phyloP scores from a whole-genome alignment of 2,329 filamentous ascomycete genomes.

The Ilyonectria sp. region DNA sequence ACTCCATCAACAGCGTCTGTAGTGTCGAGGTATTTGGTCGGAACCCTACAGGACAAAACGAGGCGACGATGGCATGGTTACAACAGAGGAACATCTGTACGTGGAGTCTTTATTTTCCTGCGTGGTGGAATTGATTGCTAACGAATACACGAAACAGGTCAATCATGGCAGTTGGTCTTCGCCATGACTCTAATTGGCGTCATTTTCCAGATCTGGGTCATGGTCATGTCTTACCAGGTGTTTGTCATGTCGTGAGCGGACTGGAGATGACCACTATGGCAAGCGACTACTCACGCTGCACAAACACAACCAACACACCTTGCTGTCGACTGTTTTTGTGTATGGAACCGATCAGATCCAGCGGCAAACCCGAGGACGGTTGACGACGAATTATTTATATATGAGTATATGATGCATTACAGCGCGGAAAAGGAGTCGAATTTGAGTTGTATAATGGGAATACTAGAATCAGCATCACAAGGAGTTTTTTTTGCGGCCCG shows the following conservation, averaged over 20 bases:
- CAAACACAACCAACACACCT: not conserved
- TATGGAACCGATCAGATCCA: not conserved
- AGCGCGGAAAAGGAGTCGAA: constrained; percentile 23
- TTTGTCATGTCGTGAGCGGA: constrained; percentile 63
- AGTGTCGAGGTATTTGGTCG: constrained; percentile 69
- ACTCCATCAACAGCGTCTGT: constrained; percentile 73
- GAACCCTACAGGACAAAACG: constrained; percentile 65
- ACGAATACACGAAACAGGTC: constrained; percentile 57
- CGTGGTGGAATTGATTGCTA: constrained; percentile 24
- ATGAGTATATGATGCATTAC: constrained; percentile 21
- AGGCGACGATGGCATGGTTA: constrained; percentile 74
- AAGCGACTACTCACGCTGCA: not conserved
- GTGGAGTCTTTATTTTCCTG: constrained; percentile 46
- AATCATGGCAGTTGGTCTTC: constrained; percentile 77
- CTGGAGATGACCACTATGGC: not conserved
- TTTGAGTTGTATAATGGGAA: constrained; percentile 18
- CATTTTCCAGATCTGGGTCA: constrained; percentile 77
- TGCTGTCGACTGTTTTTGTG: not conserved
- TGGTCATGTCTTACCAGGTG: constrained; percentile 77
- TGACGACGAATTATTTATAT: constrained; percentile 10
- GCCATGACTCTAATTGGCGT: constrained; percentile 73
- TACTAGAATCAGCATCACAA: constrained; percentile 20
- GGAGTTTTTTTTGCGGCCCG: constrained; percentile 15
- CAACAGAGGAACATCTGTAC: constrained; percentile 75
- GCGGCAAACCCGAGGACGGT: not conserved